Evolutionary conservation across 495 filamentous ascomycete species (phyloP).

Genomic region (Xylaria bambusicola): DNA sequence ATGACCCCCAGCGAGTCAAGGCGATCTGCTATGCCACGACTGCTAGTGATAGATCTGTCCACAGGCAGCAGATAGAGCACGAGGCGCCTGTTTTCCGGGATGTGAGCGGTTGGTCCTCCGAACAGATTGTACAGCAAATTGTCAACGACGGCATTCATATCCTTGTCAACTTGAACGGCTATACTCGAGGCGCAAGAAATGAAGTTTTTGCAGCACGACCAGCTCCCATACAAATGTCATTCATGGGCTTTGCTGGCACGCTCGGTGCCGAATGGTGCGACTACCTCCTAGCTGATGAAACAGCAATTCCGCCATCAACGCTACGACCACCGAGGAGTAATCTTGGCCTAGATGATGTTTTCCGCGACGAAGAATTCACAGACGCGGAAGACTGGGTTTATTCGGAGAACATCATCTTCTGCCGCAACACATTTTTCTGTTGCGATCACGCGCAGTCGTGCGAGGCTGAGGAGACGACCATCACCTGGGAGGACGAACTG

Average conservation of each 20-base stretch:
- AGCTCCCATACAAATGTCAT: slow-evolving; percentile 98
- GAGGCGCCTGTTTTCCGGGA: slow-evolving; percentile 93
- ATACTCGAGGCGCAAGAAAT: slow-evolving; percentile 94
- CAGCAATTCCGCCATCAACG: slow-evolving; percentile 81
- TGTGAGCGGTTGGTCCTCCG: slow-evolving; percentile 82
- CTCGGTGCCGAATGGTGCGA: slow-evolving; percentile 99
- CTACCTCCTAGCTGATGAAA: slow-evolving; percentile 88
- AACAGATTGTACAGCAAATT: slow-evolving; percentile 85
- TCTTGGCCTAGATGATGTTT: slow-evolving; percentile 68
- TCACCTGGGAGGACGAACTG: slow-evolving; percentile 87
- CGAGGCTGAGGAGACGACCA: slow-evolving; percentile 62
- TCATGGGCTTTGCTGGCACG: slow-evolving; percentile 98
- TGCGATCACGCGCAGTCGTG: slow-evolving; percentile 96
- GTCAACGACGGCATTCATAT: slow-evolving; percentile 94
- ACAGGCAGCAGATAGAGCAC: slow-evolving; percentile 90
- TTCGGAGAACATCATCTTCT: slow-evolving; percentile 94
- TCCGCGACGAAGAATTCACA: slow-evolving; percentile 67
- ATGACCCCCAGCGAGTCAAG: slow-evolving; percentile 69
- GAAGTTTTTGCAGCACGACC: slow-evolving; percentile 96
- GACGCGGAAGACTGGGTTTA: slow-evolving; percentile 83
- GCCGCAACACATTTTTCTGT: slow-evolving; percentile 96
- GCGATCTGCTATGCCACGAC: slow-evolving; percentile 99
- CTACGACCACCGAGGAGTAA: slow-evolving; percentile 77
- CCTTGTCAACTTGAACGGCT: slow-evolving; percentile 94
- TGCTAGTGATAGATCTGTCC: slow-evolving; percentile 83